Evolutionary conservation across 108 stramenopile genomes (phyloP).

Genomic region (Pseudonitzschia pungens): DNA sequence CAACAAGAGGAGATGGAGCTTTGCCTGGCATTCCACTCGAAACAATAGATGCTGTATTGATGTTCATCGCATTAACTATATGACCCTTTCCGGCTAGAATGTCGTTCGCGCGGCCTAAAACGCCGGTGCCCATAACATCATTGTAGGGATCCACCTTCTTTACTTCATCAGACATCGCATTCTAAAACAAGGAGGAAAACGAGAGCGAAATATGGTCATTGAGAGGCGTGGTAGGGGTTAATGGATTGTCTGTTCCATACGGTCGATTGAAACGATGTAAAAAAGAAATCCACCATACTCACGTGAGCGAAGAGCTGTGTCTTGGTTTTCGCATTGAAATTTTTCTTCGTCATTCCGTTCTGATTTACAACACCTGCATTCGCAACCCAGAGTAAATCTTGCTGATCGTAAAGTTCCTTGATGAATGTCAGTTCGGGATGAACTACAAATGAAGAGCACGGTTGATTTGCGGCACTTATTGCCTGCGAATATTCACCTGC

Average conservation of each 20-base stretch:
- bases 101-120: slow-evolving; percentile 35
- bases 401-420: slow-evolving; percentile 56
- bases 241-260: neutral
- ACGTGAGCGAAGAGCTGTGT: slow-evolving; percentile 10
- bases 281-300: neutral
- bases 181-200: slow-evolving; percentile 34
- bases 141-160: slow-evolving; percentile 28
- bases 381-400: slow-evolving; percentile 62
- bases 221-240: neutral
- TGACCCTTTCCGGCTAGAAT: slow-evolving; percentile 23
- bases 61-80: slow-evolving; percentile 15
- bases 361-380: slow-evolving; percentile 52
- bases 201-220: too few relatives aligned
- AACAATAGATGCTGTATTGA: slow-evolving; percentile 33
- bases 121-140: slow-evolving; percentile 26
- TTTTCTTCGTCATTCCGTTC: slow-evolving; percentile 6
- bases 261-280: neutral
- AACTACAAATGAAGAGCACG: slow-evolving; percentile 61
- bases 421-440: slow-evolving; percentile 38
- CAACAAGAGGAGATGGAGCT: slow-evolving; percentile 5
- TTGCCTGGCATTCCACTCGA: slow-evolving; percentile 16
- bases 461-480: slow-evolving; percentile 41
- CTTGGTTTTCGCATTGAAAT: slow-evolving; percentile 13
- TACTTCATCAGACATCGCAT: slow-evolving; percentile 39
- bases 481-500: slow-evolving; percentile 14